phyloP scores from a whole-genome alignment of 2,329 filamentous ascomycete species.

The Venturia oleaginea region DNA sequence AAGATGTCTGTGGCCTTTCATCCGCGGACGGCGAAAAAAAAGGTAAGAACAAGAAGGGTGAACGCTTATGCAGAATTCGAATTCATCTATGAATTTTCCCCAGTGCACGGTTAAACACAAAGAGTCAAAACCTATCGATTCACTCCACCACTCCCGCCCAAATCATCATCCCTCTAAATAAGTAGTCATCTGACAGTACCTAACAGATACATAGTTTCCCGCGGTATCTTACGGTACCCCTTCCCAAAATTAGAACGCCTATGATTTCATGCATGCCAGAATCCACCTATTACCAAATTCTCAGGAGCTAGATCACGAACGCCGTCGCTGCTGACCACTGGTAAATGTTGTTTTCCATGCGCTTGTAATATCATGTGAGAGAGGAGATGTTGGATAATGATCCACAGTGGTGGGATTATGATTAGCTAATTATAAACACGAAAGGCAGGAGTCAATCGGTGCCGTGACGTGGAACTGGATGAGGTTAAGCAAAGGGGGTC shows the following conservation, averaged over 20 bases:
- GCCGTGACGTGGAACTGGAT: not conserved
- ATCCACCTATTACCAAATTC: not conserved
- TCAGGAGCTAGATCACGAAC: not conserved
- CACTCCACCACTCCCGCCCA: not conserved
- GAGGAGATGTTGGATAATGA: not conserved
- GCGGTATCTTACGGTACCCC: not conserved
- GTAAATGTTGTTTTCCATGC: slow-evolving; percentile 3
- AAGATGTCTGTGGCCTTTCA: too few relatives aligned
- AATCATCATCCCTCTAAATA: not conserved
- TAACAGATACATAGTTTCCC: not conserved
- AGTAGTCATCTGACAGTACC: not conserved
- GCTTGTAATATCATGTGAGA: not conserved
- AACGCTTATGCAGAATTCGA: not conserved
- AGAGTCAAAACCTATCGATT: not conserved
- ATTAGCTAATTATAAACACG: not conserved
- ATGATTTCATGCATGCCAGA: slow-evolving; percentile 2
- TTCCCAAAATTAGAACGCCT: slow-evolving; percentile 1
- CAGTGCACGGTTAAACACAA: not conserved
- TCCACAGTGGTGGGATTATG: not conserved
- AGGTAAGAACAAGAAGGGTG: too few relatives aligned
- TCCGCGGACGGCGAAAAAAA: too few relatives aligned
- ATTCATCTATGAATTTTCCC: not conserved
- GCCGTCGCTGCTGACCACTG: not conserved
- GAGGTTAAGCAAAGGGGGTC: not conserved
- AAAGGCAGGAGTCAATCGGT: not conserved